phyloP scores from a whole-genome alignment of 169 alveolate genomes.

The Plasmodium coatneyi region DNA sequence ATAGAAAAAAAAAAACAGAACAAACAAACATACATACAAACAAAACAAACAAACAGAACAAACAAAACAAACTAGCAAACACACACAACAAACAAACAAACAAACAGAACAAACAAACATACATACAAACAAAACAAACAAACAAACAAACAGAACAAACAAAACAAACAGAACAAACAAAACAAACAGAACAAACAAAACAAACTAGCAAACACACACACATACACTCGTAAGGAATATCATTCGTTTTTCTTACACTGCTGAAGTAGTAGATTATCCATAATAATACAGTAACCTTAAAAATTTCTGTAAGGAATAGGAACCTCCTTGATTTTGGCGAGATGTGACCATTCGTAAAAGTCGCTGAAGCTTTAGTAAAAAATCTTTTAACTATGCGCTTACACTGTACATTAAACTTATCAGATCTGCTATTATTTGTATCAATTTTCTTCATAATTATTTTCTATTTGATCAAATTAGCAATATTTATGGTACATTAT shows the following conservation, averaged over 20 bases:
- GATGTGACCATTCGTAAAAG: not conserved
- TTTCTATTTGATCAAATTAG: not conserved
- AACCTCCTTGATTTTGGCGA: not conserved
- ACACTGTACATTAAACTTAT: not conserved
- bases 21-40: too few species aligned
- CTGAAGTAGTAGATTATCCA: not conserved
- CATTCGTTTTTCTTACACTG: not conserved
- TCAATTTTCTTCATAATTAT: not conserved
- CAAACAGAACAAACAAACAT: not conserved
- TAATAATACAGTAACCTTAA: not conserved
- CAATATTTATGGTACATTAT: not conserved
- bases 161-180: too few species aligned
- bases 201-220: not conserved
- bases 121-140: too few species aligned
- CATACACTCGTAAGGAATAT: not conserved
- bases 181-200: too few species aligned
- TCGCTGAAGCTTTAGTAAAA: not conserved
- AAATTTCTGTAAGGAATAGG: not conserved
- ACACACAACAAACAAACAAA: too few species aligned
- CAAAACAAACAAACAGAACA: too few species aligned
- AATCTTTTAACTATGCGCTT: not conserved
- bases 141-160: too few species aligned
- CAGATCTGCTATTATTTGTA: not conserved
- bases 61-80: too few species aligned
- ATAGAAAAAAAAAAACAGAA: not conserved